A percentile compares a stretch with the other conserved stretches of the same genome.
These are phyloP conservation scores for Periglandula ipomoeae DNA, from an alignment of 2,329 filamentous ascomycete species.

Conservation along the genomic window DNA sequence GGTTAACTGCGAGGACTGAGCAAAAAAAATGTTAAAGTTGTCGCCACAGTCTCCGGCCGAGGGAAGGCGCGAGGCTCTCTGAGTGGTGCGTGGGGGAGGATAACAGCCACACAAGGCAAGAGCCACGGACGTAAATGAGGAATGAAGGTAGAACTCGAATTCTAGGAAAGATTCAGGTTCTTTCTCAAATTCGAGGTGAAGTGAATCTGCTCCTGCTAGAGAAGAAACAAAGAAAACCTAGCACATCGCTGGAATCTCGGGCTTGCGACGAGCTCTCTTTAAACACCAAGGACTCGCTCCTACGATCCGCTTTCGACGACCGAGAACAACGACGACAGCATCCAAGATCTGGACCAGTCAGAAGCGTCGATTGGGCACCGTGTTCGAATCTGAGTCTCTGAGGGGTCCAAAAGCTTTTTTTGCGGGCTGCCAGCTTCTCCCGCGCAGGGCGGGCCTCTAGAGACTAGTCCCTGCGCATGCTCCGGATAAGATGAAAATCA, in stretches of 20 bases:
- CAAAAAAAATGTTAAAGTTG: background rate
- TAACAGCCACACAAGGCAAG: background rate
- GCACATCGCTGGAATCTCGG: background rate
- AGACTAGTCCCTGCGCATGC: background rate
- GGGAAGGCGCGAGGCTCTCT: background rate
- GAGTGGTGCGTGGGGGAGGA: background rate
- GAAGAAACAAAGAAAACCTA: background rate
- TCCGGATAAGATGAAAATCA: background rate
- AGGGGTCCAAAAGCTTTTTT: conserved; percentile 9
- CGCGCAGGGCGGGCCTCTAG: background rate
- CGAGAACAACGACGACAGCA: conserved; percentile 3
- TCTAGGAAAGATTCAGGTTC: background rate
- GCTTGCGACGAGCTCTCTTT: conserved; percentile 1
- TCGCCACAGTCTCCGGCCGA: background rate
- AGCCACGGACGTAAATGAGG: background rate
- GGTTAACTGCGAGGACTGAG: too few species aligned
- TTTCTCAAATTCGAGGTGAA: background rate
- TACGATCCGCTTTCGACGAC: conserved; percentile 10
- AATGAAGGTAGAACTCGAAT: too few species aligned
- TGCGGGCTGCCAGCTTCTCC: conserved; percentile 1
- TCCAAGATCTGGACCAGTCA: conserved; percentile 11
- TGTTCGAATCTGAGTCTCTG: conserved; percentile 11
- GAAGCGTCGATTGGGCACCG: conserved; percentile 9
- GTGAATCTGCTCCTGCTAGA: background rate
- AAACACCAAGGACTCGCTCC: background rate